phyloP scores from a whole-genome alignment of 1,284 basidiomycete genomes.

The Apiotrichum domesticum region DNA sequence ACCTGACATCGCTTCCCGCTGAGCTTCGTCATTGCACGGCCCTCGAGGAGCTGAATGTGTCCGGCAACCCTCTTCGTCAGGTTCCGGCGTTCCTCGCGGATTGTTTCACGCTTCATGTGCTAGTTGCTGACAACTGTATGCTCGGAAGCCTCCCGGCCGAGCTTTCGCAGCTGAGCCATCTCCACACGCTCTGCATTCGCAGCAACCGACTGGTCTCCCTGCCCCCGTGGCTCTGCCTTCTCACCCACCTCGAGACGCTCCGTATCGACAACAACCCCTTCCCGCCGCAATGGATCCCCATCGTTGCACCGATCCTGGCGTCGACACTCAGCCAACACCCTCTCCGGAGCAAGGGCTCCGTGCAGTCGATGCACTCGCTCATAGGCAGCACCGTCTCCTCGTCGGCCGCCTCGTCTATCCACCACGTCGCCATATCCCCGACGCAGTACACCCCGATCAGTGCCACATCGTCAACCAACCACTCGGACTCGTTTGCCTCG shows the following conservation, averaged over 20 bases:
- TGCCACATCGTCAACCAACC: background rate
- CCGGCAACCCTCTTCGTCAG: conserved; percentile 76
- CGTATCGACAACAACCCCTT: conserved; percentile 92
- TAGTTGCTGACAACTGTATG: conserved; percentile 83
- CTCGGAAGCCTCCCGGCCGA: conserved; percentile 66
- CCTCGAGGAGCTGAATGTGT: conserved; percentile 91
- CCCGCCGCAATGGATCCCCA: conserved; percentile 78
- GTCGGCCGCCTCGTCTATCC: conserved; percentile 4
- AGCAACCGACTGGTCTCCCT: conserved; percentile 82
- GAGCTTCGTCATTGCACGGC: conserved; percentile 66
- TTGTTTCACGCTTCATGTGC: conserved; percentile 69
- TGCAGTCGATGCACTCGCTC: conserved; percentile 6
- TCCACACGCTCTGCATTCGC: conserved; percentile 81
- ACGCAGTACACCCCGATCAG: conserved; percentile 6
- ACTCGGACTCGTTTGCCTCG: background rate
- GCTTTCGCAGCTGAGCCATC: conserved; percentile 60
- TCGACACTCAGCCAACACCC: conserved; percentile 11
- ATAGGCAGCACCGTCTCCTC: background rate
- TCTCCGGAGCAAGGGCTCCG: conserved; percentile 5
- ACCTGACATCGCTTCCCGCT: conserved; percentile 71
- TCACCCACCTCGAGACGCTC: conserved; percentile 74
- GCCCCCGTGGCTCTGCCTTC: conserved; percentile 85
- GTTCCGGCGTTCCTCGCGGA: conserved; percentile 76
- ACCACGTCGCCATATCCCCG: background rate
- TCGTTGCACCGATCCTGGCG: conserved; percentile 63